A percentile compares a stretch with the other conserved stretches of the same genome.
phyloP scores from a whole-genome alignment of 768 basidiomycete genomes.

The Russula sp. region DNA sequence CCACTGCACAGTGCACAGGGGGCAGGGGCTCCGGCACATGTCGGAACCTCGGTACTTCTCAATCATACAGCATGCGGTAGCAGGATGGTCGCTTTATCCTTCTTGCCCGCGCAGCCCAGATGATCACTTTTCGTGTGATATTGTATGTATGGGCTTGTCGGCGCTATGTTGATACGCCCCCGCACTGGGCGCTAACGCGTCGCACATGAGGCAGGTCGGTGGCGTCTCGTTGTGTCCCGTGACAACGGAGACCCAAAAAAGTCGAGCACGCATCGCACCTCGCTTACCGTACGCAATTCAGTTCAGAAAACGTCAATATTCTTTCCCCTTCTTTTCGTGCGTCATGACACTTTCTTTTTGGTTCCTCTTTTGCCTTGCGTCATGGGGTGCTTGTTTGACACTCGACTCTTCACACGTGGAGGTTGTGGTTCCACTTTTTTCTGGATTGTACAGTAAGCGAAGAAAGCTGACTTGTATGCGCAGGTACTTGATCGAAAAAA shows the following conservation, averaged over 20 bases:
- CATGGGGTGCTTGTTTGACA: conserved; percentile 6
- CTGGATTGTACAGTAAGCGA: background rate
- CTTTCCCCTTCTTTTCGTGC: background rate
- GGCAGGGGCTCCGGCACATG: too few relatives aligned
- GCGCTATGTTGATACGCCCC: background rate
- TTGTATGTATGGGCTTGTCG: background rate
- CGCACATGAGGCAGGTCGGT: background rate
- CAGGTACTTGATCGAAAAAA: background rate
- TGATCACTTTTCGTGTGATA: too few relatives aligned
- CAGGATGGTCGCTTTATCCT: background rate
- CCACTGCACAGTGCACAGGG: background rate
- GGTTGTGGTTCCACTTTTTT: background rate
- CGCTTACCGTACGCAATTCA: background rate
- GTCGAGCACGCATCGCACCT: background rate
- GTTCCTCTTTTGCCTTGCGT: conserved; percentile 1
- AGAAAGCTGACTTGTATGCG: background rate
- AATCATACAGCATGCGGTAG: background rate
- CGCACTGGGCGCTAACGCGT: background rate
- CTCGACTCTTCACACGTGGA: background rate
- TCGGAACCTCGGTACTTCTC: background rate
- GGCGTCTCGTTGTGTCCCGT: conserved; percentile 12
- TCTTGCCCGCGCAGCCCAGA: background rate
- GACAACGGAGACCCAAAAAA: background rate
- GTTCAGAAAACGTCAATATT: background rate
- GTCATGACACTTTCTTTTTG: background rate